Evolutionary conservation across 176 grass and related monocot species (phyloP), one percentile per base, ranked within the genome.

Genomic region (Dactylis glomerata): DNA sequence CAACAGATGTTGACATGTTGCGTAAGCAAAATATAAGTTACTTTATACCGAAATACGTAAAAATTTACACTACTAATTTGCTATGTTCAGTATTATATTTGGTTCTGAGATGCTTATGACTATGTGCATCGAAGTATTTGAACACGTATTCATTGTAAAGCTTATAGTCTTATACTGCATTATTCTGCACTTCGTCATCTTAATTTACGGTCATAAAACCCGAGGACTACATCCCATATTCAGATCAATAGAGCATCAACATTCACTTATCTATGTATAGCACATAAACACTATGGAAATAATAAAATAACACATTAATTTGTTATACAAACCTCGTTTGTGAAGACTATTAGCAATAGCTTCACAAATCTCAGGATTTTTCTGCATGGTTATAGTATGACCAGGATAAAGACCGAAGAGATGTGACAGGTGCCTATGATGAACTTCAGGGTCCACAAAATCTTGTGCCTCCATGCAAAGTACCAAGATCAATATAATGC

Each of bases 331-430:
- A 97, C 95, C 94, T 97, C 92, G 90, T 91, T 97, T 97, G 28
- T 85, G 84, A 83, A 97, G 94, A 82, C 86, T 97, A 83, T 89
- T 94, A 10, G 83, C 86, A 65, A 87, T 90, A 87, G 92, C 92
- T 91, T 89, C 84, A 37, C 92, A 94, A 47, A 97, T 54, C 52
- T 97, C 83, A 75, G 84, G 86, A 69, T 87, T 87, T 82, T 87
- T 72, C 84, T 87, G 77, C 8, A 84, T n/a, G 32, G 94, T 86
- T 74, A 97, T 91, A 51, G 92, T 91, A 91, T 97, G 94, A 44
- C 94, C 94, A 72, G 94, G 92, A 82, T 90, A 97, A 90, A 97
- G 94, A 38, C 94, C 92, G 34, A 97, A 97, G 23, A 97, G 88
- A 83, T 94, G 94, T 1, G 94, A 94, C 83, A 97, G 45, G 71